Base-by-base conservation (phyloP, 139 green algal genomes). In the Picochlorum sp. region DNA sequence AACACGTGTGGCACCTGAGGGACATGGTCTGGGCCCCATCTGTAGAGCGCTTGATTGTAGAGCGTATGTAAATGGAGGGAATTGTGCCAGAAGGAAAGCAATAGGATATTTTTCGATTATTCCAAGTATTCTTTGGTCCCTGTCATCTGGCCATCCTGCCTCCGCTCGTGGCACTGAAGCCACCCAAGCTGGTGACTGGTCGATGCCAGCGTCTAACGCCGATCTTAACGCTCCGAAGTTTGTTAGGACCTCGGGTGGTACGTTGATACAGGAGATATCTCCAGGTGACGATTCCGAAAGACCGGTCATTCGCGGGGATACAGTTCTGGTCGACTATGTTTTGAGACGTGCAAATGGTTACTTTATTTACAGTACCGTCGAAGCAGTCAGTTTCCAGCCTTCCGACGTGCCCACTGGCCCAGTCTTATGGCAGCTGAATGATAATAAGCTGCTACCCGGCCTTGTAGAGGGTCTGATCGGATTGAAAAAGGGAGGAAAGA, bases 311-410 rank as follows among this genome's bases (percentile, higher is more conserved):
- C 7, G 35, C 3, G 80, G 82, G 1, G 77, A 88, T 57, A 28
- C 26, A 4, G 73, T 93, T 7, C 50, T 82, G 1, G 60, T 93
- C 6, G 85, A 93, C 43, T 93, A 82, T 52, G 77, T 88, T 55
- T 56, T 91, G 28, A 65, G 85, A 9, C 57, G 84, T 14, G 51
- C 52, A 32, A 70, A 70, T 54, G 84, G 84, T 16, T 82, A 82
- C 36, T 85, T 85, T 44, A 80, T 81, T 31, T 82, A 82, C 51
- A 64, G 52, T 13, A 93, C 84, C 0, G 69, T 94, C 3, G 80
- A 94, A 55, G 85, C 84, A 10, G 75, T 90, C 10, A 74, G 51
- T 25, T 94, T 91, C 52, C 85, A 94, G 74, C 85, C 85, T 1
- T 57, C 57, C 5, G 80, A 92, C 62, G 62, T 89, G 30, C 85